A percentile compares a stretch with the other conserved stretches of the same genome.
phyloP scores from a whole-genome alignment of 768 basidiomycete genomes.

The Russula virescens region DNA sequence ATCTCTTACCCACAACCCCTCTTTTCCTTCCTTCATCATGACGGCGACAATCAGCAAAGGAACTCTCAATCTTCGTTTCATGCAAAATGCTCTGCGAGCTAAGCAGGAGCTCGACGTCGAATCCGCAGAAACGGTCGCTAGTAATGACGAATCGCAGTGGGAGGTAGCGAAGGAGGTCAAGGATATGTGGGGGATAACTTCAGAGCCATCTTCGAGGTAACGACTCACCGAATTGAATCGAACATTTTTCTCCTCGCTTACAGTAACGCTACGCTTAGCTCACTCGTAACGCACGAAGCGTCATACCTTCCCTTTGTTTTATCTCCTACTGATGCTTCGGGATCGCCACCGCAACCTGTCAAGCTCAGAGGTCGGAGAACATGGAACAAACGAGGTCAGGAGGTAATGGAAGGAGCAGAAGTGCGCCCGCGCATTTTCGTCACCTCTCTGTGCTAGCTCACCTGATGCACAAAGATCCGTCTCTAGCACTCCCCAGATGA shows the following conservation, averaged over 20 bases:
- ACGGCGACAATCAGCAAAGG: conserved; percentile 19
- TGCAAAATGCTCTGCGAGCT: conserved; percentile 18
- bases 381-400: conserved; percentile 25
- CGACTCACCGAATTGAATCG: not conserved
- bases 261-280: not conserved
- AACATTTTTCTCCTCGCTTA: not conserved
- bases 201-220: conserved; percentile 10
- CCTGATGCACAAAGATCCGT: conserved; percentile 16
- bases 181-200: conserved; percentile 17
- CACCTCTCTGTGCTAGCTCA: not conserved
- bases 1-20: not conserved
- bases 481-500: conserved; percentile 3
- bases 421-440: not conserved
- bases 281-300: conserved; percentile 19
- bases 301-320: conserved; percentile 24
- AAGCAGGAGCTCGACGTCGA: not conserved
- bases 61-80: conserved; percentile 24
- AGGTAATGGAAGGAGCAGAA: conserved; percentile 17
- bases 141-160: conserved; percentile 21
- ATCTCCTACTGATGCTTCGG: conserved; percentile 14
- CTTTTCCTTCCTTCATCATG: not conserved
- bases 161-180: conserved; percentile 16
- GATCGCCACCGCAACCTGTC: conserved; percentile 13
- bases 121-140: not conserved
- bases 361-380: conserved; percentile 21